A percentile compares a stretch with the other conserved stretches of the same genome.
phyloP scores from a whole-genome alignment of 2,329 filamentous ascomycete species.

The Sordariomycetes sp. region DNA sequence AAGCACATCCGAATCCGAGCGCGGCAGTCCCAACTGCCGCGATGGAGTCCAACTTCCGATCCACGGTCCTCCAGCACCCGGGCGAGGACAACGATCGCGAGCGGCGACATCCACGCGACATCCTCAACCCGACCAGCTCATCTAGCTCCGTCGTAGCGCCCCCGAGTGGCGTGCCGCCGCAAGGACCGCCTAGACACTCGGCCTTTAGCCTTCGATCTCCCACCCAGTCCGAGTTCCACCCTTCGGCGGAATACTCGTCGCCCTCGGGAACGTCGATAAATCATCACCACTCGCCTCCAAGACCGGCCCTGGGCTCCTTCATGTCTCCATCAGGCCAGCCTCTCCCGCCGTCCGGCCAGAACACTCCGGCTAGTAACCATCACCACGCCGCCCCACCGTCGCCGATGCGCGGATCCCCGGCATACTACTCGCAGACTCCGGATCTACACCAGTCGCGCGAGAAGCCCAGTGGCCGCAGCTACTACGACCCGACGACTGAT shows the following conservation, averaged over 20 bases:
- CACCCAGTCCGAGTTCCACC: slow-evolving; percentile 26
- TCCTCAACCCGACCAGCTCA: slow-evolving; percentile 24
- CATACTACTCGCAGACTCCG: slow-evolving; percentile 21
- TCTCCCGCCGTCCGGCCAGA: slow-evolving; percentile 9
- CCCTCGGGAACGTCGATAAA: slow-evolving; percentile 4
- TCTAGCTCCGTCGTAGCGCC: slow-evolving; percentile 11
- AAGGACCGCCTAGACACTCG: slow-evolving; percentile 20
- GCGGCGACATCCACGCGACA: slow-evolving; percentile 28
- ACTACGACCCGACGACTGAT: slow-evolving; percentile 41
- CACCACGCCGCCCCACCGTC: slow-evolving; percentile 18
- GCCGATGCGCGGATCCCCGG: slow-evolving; percentile 27
- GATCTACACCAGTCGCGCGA: slow-evolving; percentile 20
- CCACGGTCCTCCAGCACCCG: slow-evolving; percentile 34
- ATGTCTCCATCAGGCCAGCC: slow-evolving; percentile 21
- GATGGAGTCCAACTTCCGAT: slow-evolving; percentile 35
- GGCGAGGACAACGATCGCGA: slow-evolving; percentile 21
- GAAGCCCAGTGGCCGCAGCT: slow-evolving; percentile 24
- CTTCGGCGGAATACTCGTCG: slow-evolving; percentile 12
- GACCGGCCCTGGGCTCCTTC: slow-evolving; percentile 16
- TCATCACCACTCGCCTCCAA: slow-evolving; percentile 8
- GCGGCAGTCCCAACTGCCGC: slow-evolving; percentile 9
- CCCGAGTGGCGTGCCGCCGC: slow-evolving; percentile 7
- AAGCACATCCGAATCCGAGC: slow-evolving; percentile 3
- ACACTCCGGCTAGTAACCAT: slow-evolving; percentile 6
- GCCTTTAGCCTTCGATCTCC: slow-evolving; percentile 36